These are phyloP conservation scores for Chrysoporthe cubensis DNA, from an alignment of 2,329 filamentous ascomycete genomes.

Conservation along the genomic window DNA sequence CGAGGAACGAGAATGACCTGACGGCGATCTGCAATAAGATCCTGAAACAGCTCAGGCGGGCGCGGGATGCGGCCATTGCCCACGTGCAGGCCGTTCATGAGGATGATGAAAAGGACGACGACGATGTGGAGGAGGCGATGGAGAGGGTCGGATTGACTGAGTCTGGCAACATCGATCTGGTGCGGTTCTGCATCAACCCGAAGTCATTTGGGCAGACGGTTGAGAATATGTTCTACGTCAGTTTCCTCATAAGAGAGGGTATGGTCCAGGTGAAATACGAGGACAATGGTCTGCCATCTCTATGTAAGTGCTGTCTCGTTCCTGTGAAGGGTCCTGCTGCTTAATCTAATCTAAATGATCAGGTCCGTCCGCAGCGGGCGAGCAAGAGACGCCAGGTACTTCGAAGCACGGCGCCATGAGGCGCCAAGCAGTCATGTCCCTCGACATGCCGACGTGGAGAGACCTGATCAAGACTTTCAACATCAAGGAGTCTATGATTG, in stretches of 20 bases:
- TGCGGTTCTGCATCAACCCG: constrained; percentile 90
- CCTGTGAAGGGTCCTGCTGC: too few species aligned
- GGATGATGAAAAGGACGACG: constrained; percentile 51
- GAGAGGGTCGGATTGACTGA: constrained; percentile 66
- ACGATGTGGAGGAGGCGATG: constrained; percentile 59
- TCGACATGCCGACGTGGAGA: constrained; percentile 85
- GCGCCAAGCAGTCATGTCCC: constrained; percentile 84
- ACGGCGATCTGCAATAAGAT: constrained; percentile 81
- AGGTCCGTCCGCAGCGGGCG: constrained; percentile 16
- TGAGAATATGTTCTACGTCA: constrained; percentile 96
- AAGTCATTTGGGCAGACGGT: constrained; percentile 90
- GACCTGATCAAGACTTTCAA: constrained; percentile 76
- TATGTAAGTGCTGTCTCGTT: constrained; percentile 63
- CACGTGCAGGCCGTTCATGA: constrained; percentile 47
- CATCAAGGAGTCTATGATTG: constrained; percentile 80
- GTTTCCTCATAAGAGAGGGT: constrained; percentile 90
- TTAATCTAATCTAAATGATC: background rate
- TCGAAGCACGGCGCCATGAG: constrained; percentile 61
- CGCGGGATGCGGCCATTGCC: constrained; percentile 52
- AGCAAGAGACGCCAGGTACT: constrained; percentile 47
- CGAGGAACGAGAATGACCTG: constrained; percentile 77
- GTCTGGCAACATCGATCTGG: constrained; percentile 74
- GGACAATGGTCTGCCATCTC: constrained; percentile 72
- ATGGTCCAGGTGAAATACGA: constrained; percentile 76
- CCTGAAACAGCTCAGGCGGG: constrained; percentile 59